Evolutionary conservation across 1,284 basidiomycete species (phyloP), one percentile per base, ranked within the genome.

Genomic region (Boletellus sp.): DNA sequence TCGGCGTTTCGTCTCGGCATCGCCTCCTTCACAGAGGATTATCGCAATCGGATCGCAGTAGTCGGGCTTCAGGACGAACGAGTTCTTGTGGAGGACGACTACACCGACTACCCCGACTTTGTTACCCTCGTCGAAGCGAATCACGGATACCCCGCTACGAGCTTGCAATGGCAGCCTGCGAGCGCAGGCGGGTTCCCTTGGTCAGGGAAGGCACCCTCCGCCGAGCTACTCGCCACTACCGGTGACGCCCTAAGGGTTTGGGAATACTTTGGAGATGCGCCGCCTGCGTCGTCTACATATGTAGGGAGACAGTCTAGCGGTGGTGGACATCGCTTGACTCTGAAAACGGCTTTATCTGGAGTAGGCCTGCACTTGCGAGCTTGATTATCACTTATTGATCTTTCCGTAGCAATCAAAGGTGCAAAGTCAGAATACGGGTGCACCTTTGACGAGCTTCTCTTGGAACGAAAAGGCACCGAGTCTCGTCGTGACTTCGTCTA

Each of bases 401-500:
- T 35, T 34, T 45, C 30, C 44, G 23, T 60, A 84, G 82, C 82
- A 94, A 82, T 91, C 88, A 43, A 94, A 95, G 75, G 82, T 90
- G 8, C 87, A 91, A 60, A 86, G 78, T 59, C 83, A 90, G 59
- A 79, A 82, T 41, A 82, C 87, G 14, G 85, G 85, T 8, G 92
- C 94, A 5, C 94, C 94, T 2, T 71, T 97, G 52, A 98, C 94
- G 13, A 92, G 87, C 61, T 95, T 98, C 69, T 92, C 91, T 1
- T 98, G 94, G 94, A 96, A 95, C 63, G 84, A 91, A 58, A 87
- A 91, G 58, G 77, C 85, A 3, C 91, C 93, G 2, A 86, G 82
- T 53, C 79, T 88, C 41, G 84, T 97, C 58, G 94, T 97, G 32
- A 97, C 94, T 4, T 94, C 93, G 30, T 97, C 93, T 8, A 97